Evolutionary conservation across 2,329 filamentous ascomycete species (phyloP), one percentile per base, ranked within the genome.

Genomic region (Daldinia eschscholtzii): DNA sequence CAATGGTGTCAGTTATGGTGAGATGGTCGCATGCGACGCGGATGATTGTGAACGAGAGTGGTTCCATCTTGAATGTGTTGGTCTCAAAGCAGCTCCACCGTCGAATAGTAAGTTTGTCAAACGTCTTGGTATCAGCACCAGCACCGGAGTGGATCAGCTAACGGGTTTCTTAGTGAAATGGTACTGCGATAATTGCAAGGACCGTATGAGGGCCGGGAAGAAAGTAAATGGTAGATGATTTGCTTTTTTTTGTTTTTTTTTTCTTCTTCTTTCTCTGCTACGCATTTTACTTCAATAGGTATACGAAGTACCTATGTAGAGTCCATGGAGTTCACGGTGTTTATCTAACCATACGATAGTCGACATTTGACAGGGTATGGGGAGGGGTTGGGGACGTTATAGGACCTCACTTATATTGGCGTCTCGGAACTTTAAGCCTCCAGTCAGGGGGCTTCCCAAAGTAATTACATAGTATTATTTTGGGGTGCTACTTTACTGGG

Each of bases 41-140:
- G 87, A 91, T 66, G 87, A 88, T 56, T 94, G 92, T 80, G 86
- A 88, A 72, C 86, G 88, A 69, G 92, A 94, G 80, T 94, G 92
- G 92, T 95, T 94, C 82, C 92, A 94, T 83, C 81, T 96, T 57
- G 91, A 90, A 57, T 96, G 93, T 79, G 92, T 93, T 33, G 93
- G 93, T 28, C 80, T 96, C 74, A 92, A 91, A 74, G 91, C 91
- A 66, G 91, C 92, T 59, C 93, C 93, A n/a, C 90, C 88, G 65
- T 89, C 89, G 70, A 93, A 91, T 80, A 88, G 91, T 93, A 81
- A 84, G 89, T 87, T 71, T 44, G 58, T 33, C 61, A 41, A 37
- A 33, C 6, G 10, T 35, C 33, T 9, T 10, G 33, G 33, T 35
- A 35, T 57, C 20, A 6, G 20, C 20, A n/a, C 42, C 42, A 39